Evolutionary conservation across 257 asterid species (phyloP).

Genomic region (Nicotiana paniculata): DNA sequence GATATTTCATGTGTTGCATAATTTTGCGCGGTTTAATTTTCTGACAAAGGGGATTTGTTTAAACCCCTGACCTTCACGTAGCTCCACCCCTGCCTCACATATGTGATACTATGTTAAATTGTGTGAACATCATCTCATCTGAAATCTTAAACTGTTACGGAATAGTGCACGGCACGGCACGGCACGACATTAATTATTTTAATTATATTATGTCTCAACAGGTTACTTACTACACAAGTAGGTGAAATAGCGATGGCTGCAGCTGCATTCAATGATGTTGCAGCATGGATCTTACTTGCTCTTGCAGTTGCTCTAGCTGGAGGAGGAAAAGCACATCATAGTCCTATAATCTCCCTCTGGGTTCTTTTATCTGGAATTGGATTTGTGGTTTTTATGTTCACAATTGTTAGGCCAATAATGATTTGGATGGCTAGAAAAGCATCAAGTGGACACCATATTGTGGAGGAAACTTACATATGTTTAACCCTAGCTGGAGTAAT

Average conservation of each 20-base stretch:
- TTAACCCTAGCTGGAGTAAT: slow-evolving; percentile 48
- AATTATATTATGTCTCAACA: background rate
- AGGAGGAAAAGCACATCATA: slow-evolving; percentile 27
- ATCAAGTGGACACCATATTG: slow-evolving; percentile 27
- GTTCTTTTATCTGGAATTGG: slow-evolving; percentile 39
- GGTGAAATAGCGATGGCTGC: slow-evolving; percentile 73
- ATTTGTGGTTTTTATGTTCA: slow-evolving; percentile 41
- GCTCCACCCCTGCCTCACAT: too few species aligned
- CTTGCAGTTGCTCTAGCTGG: slow-evolving; percentile 58
- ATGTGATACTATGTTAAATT: background rate
- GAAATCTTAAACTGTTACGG: background rate
- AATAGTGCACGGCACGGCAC: background rate
- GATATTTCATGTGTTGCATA: too few species aligned
- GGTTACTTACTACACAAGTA: slow-evolving; percentile 46
- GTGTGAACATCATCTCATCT: background rate
- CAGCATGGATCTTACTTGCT: slow-evolving; percentile 62
- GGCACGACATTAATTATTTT: background rate
- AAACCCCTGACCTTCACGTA: too few species aligned
- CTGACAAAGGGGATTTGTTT: too few species aligned
- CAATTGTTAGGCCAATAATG: slow-evolving; percentile 42
- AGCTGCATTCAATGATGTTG: slow-evolving; percentile 58
- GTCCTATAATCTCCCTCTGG: slow-evolving; percentile 44
- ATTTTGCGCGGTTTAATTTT: too few species aligned
- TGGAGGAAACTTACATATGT: slow-evolving; percentile 42
- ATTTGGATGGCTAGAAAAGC: slow-evolving; percentile 32